These are phyloP conservation scores for Myriangium duriaei DNA, from an alignment of 2,329 filamentous ascomycete genomes.

Conservation along the genomic window DNA sequence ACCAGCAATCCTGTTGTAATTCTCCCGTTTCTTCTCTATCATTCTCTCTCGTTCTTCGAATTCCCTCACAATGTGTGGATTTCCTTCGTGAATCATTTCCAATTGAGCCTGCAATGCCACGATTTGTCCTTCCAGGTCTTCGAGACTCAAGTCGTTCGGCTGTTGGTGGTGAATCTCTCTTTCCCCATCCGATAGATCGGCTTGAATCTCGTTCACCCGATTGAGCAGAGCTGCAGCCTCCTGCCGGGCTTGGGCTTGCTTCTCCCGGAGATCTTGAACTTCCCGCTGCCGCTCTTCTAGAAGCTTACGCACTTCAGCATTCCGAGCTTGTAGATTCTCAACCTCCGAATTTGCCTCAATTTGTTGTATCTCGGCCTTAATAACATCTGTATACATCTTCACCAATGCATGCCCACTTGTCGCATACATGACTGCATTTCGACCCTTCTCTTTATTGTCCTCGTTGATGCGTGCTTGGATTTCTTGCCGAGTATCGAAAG, in stretches of 20 bases:
- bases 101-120: constrained; percentile 61
- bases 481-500: constrained; percentile 36
- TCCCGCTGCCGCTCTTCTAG: constrained; percentile 37
- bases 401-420: constrained; percentile 51
- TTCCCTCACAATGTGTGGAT: constrained; percentile 61
- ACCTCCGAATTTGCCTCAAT: constrained; percentile 79
- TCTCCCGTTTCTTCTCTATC: constrained; percentile 53
- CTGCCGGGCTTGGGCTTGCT: constrained; percentile 12
- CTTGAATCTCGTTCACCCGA: constrained; percentile 14
- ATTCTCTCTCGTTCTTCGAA: constrained; percentile 60
- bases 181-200: constrained; percentile 17
- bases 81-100: constrained; percentile 66
- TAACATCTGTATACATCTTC: constrained; percentile 47
- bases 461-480: constrained; percentile 31
- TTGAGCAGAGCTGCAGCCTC: constrained; percentile 13
- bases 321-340: constrained; percentile 53
- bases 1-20: constrained; percentile 42
- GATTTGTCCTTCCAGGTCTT: constrained; percentile 61
- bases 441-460: constrained; percentile 22
- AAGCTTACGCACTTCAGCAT: constrained; percentile 43
- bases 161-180: constrained; percentile 15
- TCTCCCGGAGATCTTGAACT: constrained; percentile 26
- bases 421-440: constrained; percentile 41
- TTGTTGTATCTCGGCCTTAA: constrained; percentile 57
- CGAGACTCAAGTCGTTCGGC: constrained; percentile 25